phyloP scores from a whole-genome alignment of 1,284 basidiomycete genomes.

The Sporisorium graminicola region DNA sequence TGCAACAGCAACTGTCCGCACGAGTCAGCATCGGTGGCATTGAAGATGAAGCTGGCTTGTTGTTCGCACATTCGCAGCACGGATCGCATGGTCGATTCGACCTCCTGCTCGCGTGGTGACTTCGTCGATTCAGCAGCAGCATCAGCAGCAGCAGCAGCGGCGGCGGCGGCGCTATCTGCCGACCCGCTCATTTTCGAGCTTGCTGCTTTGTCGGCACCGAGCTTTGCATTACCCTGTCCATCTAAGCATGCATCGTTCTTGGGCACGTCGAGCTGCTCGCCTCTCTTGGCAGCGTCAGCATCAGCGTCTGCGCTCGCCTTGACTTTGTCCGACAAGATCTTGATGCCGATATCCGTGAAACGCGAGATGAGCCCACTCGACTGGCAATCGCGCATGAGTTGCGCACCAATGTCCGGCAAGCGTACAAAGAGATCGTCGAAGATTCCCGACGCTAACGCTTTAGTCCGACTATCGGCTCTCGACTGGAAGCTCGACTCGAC shows the following conservation, averaged over 20 bases:
- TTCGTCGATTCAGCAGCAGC: not conserved
- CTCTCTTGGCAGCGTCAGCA: not conserved
- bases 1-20: constrained; percentile 31
- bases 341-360: constrained; percentile 47
- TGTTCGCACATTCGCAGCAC: constrained; percentile 43
- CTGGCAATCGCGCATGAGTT: constrained; percentile 42
- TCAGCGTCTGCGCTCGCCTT: constrained; percentile 10
- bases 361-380: constrained; percentile 32
- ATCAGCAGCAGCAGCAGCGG: too few relatives aligned
- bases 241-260: not conserved
- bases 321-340: constrained; percentile 35
- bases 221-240: not conserved
- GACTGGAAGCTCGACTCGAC: constrained; percentile 50
- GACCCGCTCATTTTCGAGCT: not conserved
- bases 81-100: constrained; percentile 26
- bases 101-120: constrained; percentile 4
- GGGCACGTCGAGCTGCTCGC: not conserved
- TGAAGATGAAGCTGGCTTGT: constrained; percentile 39
- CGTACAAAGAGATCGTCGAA: constrained; percentile 43
- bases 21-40: constrained; percentile 46
- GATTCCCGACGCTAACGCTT: constrained; percentile 36
- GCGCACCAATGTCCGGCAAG: constrained; percentile 34
- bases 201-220: not conserved
- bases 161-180: too few relatives aligned
- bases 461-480: constrained; percentile 50